These are phyloP conservation scores for Acorus calamus DNA, from an alignment of 106 monocot species.

Conservation along the genomic window DNA sequence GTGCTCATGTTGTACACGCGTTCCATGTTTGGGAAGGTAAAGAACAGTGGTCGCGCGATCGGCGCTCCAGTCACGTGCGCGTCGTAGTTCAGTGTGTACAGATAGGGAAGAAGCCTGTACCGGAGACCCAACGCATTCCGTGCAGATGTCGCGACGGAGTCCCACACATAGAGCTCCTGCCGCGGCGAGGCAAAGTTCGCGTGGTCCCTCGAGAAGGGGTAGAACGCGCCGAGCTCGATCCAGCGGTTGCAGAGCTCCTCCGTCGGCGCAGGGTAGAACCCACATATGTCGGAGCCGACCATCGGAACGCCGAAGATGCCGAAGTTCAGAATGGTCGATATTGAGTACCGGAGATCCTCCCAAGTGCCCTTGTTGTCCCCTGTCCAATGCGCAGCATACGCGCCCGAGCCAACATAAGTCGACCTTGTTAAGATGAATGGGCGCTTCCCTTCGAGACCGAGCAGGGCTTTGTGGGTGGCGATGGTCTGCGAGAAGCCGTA, in stretches of 20 bases:
- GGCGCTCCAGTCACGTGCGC: conserved; percentile 75
- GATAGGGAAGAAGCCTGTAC: conserved; percentile 74
- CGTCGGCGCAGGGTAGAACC: conserved; percentile 65
- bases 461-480: conserved; percentile 68
- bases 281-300: conserved; percentile 96
- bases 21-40: conserved; percentile 71
- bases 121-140: conserved; percentile 81
- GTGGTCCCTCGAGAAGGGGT: conserved; percentile 96
- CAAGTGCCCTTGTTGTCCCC: conserved; percentile 97
- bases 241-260: conserved; percentile 98
- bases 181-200: conserved; percentile 64
- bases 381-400: conserved; percentile 87
- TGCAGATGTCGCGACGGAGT: conserved; percentile 80
- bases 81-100: conserved; percentile 81
- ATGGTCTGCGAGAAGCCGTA: conserved; percentile 80
- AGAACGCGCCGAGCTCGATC: conserved; percentile 96
- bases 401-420: conserved; percentile 76
- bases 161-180: conserved; percentile 90
- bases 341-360: conserved; percentile 72
- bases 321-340: conserved; percentile 91
- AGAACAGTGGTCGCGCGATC: conserved; percentile 79
- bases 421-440: conserved; percentile 89
- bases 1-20: conserved; percentile 66
- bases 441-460: conserved; percentile 44
- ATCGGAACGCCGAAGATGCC: conserved; percentile 97